Conservation (phyloP, 2,329 filamentous ascomycete genomes). For the Chaetomiaceae sp. region DNA sequence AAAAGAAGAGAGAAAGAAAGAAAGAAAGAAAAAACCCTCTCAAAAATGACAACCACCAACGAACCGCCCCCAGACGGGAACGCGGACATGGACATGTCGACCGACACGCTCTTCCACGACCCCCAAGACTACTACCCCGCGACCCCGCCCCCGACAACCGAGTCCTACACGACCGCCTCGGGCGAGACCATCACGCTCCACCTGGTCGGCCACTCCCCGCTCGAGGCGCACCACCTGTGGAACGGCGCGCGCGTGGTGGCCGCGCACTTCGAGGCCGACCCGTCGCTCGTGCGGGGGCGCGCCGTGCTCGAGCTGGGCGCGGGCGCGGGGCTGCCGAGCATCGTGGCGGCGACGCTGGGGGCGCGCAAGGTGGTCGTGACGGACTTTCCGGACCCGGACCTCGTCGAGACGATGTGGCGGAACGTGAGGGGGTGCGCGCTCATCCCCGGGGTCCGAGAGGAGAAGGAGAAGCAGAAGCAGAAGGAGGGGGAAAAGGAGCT, state of each 20-base stretch:
- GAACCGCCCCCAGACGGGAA: too few relatives aligned
- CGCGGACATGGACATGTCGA: too few relatives aligned
- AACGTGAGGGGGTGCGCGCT: slow-evolving; percentile 62
- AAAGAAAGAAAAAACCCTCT: neutral
- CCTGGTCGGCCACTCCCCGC: slow-evolving; percentile 80
- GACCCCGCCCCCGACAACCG: slow-evolving; percentile 68
- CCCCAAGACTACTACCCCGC: slow-evolving; percentile 76
- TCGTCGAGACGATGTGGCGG: slow-evolving; percentile 73
- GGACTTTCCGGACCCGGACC: slow-evolving; percentile 80
- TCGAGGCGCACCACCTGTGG: slow-evolving; percentile 91
- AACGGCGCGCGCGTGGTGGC: slow-evolving; percentile 79
- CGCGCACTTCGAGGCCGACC: slow-evolving; percentile 68
- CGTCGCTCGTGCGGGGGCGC: slow-evolving; percentile 58
- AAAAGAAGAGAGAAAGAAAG: too few relatives aligned
- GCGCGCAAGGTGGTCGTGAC: slow-evolving; percentile 72
- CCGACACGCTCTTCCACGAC: slow-evolving; percentile 66
- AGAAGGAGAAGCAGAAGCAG: too few relatives aligned
- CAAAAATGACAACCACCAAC: too few relatives aligned
- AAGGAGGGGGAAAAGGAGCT: slow-evolving; percentile 32
- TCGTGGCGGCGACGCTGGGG: slow-evolving; percentile 70
- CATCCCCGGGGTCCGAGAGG: slow-evolving; percentile 36
- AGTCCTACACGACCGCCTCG: slow-evolving; percentile 64
- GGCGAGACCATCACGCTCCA: slow-evolving; percentile 65
- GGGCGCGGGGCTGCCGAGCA: slow-evolving; percentile 76
- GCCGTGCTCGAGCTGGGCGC: slow-evolving; percentile 87